These are phyloP conservation scores for Hypoxylon fragiforme DNA, from an alignment of 495 filamentous ascomycete species.

Conservation along the genomic window DNA sequence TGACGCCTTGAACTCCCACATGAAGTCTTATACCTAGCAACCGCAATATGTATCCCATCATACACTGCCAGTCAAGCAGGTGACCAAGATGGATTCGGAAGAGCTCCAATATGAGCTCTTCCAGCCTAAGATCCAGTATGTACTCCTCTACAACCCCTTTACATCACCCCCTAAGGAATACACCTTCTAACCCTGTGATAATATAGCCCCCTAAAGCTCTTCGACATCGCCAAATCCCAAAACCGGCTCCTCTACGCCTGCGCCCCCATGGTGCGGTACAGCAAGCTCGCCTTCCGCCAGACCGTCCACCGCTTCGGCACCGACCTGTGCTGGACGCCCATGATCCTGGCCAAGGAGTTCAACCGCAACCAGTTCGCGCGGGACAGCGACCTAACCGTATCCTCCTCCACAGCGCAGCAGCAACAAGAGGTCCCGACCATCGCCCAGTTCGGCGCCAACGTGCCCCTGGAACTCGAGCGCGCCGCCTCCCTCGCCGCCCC, in stretches of 20 bases:
- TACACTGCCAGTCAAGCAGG: constrained; percentile 1
- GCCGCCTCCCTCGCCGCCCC: constrained; percentile 63
- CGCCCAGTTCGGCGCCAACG: constrained; percentile 64
- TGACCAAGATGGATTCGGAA: constrained; percentile 32
- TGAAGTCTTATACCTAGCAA: no score
- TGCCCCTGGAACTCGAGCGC: constrained; percentile 59
- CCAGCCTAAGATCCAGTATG: constrained; percentile 34
- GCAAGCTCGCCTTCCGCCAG: constrained; percentile 67
- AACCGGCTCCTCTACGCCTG: constrained; percentile 58
- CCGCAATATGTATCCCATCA: constrained; percentile 11
- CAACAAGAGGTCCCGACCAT: constrained; percentile 56
- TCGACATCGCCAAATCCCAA: constrained; percentile 57
- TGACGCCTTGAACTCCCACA: no score
- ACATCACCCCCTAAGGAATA: background rate
- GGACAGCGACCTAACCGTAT: constrained; percentile 55
- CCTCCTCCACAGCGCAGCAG: background rate
- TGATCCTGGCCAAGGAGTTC: constrained; percentile 74
- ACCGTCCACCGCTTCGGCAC: constrained; percentile 61
- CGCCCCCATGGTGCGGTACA: constrained; percentile 72
- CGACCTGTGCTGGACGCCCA: constrained; percentile 69
- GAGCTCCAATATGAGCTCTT: constrained; percentile 17
- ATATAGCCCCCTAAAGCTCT: constrained; percentile 62
- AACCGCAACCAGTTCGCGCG: constrained; percentile 60
- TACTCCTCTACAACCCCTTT: background rate
- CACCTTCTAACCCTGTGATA: constrained; percentile 17